Evolutionary conservation across 805 yeast species (phyloP).

Genomic region (Lipomyces chichibuensis): DNA sequence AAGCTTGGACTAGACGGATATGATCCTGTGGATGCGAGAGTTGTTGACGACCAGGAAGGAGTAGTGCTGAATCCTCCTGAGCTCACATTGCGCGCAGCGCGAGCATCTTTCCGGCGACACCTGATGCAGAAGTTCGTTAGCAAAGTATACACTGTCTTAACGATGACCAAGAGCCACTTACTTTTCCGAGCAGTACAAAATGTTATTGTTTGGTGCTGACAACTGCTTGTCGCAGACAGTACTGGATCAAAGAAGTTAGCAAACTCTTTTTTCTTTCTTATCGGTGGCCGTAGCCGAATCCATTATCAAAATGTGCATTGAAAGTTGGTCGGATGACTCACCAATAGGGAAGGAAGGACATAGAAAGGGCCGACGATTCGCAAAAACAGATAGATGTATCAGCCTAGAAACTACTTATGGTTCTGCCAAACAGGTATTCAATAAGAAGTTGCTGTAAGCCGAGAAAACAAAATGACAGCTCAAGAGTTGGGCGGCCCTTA

Average conservation of each 20-base stretch:
- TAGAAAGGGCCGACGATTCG: background rate
- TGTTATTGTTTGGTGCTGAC: conserved; percentile 15
- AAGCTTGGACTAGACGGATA: background rate
- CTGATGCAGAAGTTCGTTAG: conserved; percentile 3
- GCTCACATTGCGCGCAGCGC: background rate
- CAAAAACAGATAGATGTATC: background rate
- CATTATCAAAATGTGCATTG: background rate
- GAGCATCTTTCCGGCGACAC: conserved; percentile 19
- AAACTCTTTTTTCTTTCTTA: background rate
- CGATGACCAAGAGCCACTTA: background rate
- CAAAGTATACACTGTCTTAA: background rate
- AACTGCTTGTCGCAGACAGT: conserved; percentile 29
- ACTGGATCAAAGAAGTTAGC: conserved; percentile 8
- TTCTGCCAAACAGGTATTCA: background rate
- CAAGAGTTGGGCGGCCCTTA: too few species aligned
- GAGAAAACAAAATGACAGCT: background rate
- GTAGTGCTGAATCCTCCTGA: background rate
- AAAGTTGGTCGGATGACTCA: conserved; percentile 8
- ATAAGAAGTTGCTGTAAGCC: background rate
- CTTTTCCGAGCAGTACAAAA: conserved; percentile 29
- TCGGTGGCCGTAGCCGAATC: background rate
- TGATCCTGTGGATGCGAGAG: background rate
- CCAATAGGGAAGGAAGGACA: conserved; percentile 30
- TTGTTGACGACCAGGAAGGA: conserved; percentile 2
- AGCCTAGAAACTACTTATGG: too few species aligned